Evolutionary conservation across 192 early-diverging fungal genomes (phyloP).

Genomic region (Umbelopsis isabellina): DNA sequence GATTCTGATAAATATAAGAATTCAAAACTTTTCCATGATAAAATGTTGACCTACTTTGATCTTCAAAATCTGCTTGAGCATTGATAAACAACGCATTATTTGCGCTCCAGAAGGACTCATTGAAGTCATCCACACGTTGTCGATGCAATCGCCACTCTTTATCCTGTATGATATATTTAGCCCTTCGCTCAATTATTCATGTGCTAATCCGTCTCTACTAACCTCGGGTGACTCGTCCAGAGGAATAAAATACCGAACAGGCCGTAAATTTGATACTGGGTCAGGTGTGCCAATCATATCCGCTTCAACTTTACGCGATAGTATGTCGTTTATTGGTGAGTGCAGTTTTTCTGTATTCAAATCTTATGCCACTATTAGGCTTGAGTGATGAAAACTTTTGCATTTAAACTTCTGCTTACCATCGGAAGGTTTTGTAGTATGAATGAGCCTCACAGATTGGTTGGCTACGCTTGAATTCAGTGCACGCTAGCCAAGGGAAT

Average conservation of each 20-base stretch:
- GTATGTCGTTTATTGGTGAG: constrained; percentile 10
- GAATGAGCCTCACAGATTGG: neutral
- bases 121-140: constrained; percentile 54
- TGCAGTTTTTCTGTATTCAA: constrained; percentile 4
- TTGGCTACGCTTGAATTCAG: neutral
- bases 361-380: neutral
- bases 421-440: constrained; percentile 17
- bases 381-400: neutral
- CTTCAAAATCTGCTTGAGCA: constrained; percentile 56
- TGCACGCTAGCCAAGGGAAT: neutral
- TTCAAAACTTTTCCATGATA: neutral
- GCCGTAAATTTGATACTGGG: constrained; percentile 56
- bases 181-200: neutral
- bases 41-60: constrained; percentile 38
- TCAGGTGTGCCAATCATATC: constrained; percentile 56
- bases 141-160: constrained; percentile 46
- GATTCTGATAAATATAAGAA: neutral
- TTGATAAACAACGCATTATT: constrained; percentile 56
- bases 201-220: neutral
- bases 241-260: constrained; percentile 53
- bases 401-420: neutral
- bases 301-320: constrained; percentile 27
- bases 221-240: constrained; percentile 49
- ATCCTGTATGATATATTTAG: constrained; percentile 30
- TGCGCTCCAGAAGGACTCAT: constrained; percentile 59